phyloP scores from a whole-genome alignment of 768 basidiomycete genomes.

The Tricholoma saponaceum region DNA sequence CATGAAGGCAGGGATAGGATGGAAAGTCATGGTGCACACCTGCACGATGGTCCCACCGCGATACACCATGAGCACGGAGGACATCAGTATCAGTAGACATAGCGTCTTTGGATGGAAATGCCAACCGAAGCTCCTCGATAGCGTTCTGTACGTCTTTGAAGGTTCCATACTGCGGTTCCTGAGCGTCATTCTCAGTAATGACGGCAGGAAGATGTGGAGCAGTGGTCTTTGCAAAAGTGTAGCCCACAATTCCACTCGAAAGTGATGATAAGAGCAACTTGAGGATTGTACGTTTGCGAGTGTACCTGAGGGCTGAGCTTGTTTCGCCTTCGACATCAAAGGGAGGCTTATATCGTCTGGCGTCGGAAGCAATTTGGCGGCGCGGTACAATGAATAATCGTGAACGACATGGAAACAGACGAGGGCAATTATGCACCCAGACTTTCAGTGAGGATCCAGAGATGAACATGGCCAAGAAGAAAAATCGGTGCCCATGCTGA shows the following conservation, averaged over 20 bases:
- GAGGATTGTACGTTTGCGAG: background rate
- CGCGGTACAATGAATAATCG: background rate
- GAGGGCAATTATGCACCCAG: background rate
- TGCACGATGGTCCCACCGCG: constrained; percentile 45
- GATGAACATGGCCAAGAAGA: constrained; percentile 11
- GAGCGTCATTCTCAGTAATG: background rate
- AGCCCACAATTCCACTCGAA: constrained; percentile 13
- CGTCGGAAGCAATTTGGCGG: background rate
- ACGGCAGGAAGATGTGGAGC: background rate
- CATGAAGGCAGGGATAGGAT: background rate
- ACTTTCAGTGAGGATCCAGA: constrained; percentile 2
- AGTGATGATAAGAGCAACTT: constrained; percentile 9
- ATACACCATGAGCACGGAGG: constrained; percentile 51
- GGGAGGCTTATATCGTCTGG: background rate
- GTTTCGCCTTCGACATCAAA: background rate
- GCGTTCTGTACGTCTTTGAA: constrained; percentile 49
- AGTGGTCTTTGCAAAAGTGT: constrained; percentile 6
- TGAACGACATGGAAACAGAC: background rate
- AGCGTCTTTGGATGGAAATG: constrained; percentile 31
- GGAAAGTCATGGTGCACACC: constrained; percentile 31
- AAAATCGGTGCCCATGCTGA: background rate
- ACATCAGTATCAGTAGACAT: constrained; percentile 52
- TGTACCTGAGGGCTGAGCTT: background rate
- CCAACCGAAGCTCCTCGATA: constrained; percentile 41
- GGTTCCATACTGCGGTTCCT: constrained; percentile 40